These are phyloP conservation scores for Euphorbia pulcherrima DNA, from an alignment of 345 rosid genomes.

Conservation along the genomic window DNA sequence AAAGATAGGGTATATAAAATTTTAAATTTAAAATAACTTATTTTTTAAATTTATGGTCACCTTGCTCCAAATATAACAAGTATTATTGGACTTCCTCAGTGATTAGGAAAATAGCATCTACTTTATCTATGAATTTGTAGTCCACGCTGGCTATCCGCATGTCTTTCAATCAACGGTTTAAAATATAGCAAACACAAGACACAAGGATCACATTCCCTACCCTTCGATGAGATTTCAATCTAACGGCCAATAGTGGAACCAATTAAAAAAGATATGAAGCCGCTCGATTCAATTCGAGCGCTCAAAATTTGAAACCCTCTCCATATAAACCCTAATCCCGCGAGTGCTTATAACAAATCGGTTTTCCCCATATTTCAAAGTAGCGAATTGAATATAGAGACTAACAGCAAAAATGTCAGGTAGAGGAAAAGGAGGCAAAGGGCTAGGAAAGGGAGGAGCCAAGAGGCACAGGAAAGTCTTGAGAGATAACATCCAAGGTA, in stretches of 20 bases:
- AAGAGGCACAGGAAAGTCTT: conserved; percentile 13
- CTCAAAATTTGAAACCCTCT: background rate
- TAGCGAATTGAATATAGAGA: background rate
- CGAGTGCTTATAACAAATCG: background rate
- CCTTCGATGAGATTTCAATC: conserved; percentile 4
- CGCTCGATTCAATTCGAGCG: background rate
- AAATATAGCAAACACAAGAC: too few relatives aligned
- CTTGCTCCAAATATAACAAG: too few relatives aligned
- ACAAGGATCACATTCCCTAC: background rate
- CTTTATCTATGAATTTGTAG: too few relatives aligned
- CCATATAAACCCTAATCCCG: background rate
- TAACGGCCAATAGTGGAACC: background rate
- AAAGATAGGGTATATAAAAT: too few relatives aligned
- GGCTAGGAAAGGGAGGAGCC: conserved; percentile 17
- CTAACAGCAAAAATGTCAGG: conserved; percentile 5
- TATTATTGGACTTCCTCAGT: too few relatives aligned
- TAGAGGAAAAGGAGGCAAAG: conserved; percentile 15
- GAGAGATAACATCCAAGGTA: conserved; percentile 7
- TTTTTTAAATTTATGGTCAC: too few relatives aligned
- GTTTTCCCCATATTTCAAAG: background rate
- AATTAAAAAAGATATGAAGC: background rate
- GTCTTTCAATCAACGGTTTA: too few relatives aligned
- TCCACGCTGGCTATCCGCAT: too few relatives aligned
- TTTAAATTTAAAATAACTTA: too few relatives aligned
- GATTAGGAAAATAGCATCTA: too few relatives aligned